These are phyloP conservation scores for Aspergillus panamensis DNA, from an alignment of 495 filamentous ascomycete genomes.

Conservation along the genomic window DNA sequence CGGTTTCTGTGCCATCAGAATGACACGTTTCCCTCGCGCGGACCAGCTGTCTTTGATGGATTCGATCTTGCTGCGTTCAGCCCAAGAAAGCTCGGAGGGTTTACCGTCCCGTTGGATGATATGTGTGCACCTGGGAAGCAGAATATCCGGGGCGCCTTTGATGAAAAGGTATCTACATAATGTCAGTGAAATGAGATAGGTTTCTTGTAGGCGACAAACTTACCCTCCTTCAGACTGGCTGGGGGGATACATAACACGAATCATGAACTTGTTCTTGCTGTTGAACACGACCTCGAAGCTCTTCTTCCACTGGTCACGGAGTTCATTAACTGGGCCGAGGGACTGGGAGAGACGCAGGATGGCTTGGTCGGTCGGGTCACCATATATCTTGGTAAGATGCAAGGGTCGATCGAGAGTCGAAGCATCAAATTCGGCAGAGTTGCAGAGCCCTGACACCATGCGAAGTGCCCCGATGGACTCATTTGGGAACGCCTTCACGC, in stretches of 20 bases:
- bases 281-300: slow-evolving; percentile 65
- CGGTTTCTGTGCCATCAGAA: slow-evolving; percentile 59
- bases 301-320: slow-evolving; percentile 51
- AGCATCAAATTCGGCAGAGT: slow-evolving; percentile 63
- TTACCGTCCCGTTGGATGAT: slow-evolving; percentile 48
- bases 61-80: slow-evolving; percentile 36
- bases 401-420: slow-evolving; percentile 48
- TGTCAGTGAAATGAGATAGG: neutral
- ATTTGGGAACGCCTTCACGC: neutral
- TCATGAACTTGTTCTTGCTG: slow-evolving; percentile 74
- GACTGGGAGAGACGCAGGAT: slow-evolving; percentile 61
- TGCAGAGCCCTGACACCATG: slow-evolving; percentile 57
- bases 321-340: slow-evolving; percentile 38
- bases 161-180: slow-evolving; percentile 43
- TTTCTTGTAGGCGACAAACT: neutral
- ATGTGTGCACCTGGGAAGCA: slow-evolving; percentile 53
- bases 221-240: neutral
- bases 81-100: neutral
- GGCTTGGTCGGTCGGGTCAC: slow-evolving; percentile 68
- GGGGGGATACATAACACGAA: slow-evolving; percentile 26
- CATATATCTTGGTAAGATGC: slow-evolving; percentile 54
- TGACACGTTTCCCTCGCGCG: slow-evolving; percentile 58
- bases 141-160: slow-evolving; percentile 63
- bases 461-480: slow-evolving; percentile 26
- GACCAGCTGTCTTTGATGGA: slow-evolving; percentile 59